These are phyloP conservation scores for Angophora floribunda DNA, from an alignment of 345 rosid species.

Conservation along the genomic window DNA sequence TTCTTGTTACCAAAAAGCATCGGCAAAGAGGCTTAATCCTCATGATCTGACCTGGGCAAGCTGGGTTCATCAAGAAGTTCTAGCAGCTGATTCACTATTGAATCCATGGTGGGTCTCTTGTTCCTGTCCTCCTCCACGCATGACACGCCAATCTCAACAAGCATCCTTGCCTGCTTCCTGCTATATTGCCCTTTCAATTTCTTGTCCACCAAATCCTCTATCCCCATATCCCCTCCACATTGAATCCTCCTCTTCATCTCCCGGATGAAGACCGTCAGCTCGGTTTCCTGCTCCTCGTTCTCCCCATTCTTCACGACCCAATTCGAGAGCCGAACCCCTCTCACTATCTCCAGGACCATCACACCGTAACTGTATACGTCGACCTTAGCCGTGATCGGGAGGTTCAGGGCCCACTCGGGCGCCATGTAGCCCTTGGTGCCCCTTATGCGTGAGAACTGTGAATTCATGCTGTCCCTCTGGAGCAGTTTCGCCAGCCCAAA, in stretches of 20 bases:
- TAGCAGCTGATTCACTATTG: slow-evolving; percentile 12
- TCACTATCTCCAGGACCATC: slow-evolving; percentile 30
- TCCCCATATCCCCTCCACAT: slow-evolving; percentile 6
- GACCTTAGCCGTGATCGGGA: slow-evolving; percentile 26
- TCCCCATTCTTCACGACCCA: slow-evolving; percentile 2
- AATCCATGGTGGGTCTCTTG: slow-evolving; percentile 28
- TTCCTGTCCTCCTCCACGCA: slow-evolving; percentile 23
- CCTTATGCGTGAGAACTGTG: slow-evolving; percentile 11
- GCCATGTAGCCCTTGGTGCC: slow-evolving; percentile 36
- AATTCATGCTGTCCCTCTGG: slow-evolving; percentile 1
- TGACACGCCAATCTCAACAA: slow-evolving; percentile 14
- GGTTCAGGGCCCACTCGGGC: slow-evolving; percentile 28
- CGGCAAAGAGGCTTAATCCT: background rate
- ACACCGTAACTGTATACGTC: slow-evolving; percentile 35
- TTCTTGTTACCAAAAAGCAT: background rate
- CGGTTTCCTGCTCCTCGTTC: slow-evolving; percentile 12
- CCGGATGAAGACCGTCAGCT: slow-evolving; percentile 14
- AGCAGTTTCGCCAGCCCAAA: slow-evolving; percentile 45
- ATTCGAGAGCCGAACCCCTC: slow-evolving; percentile 22
- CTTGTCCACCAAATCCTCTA: slow-evolving; percentile 22
- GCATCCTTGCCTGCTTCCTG: slow-evolving; percentile 5
- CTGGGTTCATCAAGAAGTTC: slow-evolving; percentile 4
- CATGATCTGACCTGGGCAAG: background rate
- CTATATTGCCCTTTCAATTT: slow-evolving; percentile 15
- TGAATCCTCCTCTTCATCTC: slow-evolving; percentile 7